Base-by-base conservation (phyloP, 192 early-diverging fungal genomes). In the Phlyctochytrium planicorne region DNA sequence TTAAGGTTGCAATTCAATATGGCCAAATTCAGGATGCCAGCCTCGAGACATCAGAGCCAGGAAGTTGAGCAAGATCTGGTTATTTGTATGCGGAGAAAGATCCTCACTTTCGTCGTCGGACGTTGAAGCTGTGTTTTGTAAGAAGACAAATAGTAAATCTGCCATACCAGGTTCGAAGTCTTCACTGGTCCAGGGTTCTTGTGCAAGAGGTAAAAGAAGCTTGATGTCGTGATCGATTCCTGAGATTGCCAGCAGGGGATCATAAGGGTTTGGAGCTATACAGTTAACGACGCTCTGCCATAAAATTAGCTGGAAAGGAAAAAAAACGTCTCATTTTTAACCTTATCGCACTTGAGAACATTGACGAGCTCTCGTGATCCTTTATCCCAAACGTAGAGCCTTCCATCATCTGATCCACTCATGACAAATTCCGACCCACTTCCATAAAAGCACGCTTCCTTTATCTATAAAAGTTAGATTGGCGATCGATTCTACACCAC, bases 371-470 rank as follows among this genome's bases (percentile, higher is more conserved):
- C 52, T 3, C 68, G 60, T 23, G 59, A 62, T 20, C 20, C 34
- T 52, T 53, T 62, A 20, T 63, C 61, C 68, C 68, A 69, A 17
- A 69, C 68, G 35, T 40, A 14, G 6, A 69, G 10, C 27, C 59
- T 52, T 16, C 68, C 68, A 53, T 69, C 68, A 55, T 69, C 68
- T 6, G 47, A 53, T 14, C 68, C 68, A 32, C 30, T 34, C 60
- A 69, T 63, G 61, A 69, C 36, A 32, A 14, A 37, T 40, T 69
- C 60, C 2, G 59, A 62, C n/a, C 50, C 32, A 17, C 52, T 30
- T n/a, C 68, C 68, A 24, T 30, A 69, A 36, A 62, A 69, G 60
- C 62, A 69, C 1, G 68, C 68, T 33, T 69, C 68, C 30, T 69
- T 69, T 34, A 69, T 69, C 68, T 47, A 20, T 47, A 47, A 47